phyloP scores from a whole-genome alignment of 2,329 filamentous ascomycete genomes.

The Leptodontidium sp. region DNA sequence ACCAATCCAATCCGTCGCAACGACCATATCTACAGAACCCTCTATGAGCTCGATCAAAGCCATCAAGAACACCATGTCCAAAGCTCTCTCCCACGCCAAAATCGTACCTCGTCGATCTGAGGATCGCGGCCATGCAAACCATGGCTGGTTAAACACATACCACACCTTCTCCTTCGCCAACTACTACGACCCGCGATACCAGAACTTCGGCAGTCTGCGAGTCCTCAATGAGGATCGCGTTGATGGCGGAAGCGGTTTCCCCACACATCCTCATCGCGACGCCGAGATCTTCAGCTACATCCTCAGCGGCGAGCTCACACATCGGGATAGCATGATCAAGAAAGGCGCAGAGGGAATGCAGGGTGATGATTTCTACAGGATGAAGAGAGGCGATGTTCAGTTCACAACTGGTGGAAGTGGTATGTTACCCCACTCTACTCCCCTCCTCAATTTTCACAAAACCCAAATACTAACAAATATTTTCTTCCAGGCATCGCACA shows the following conservation, averaged over 20 bases:
- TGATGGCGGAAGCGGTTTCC: conserved; percentile 76
- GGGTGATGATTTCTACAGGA: conserved; percentile 70
- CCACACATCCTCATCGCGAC: conserved; percentile 84
- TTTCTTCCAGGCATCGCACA: conserved; percentile 70
- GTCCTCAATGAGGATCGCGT: conserved; percentile 93
- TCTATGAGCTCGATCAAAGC: conserved; percentile 45
- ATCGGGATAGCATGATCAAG: conserved; percentile 84
- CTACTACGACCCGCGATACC: conserved; percentile 66
- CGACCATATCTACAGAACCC: conserved; percentile 18
- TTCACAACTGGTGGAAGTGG: conserved; percentile 88
- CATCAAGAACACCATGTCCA: conserved; percentile 62
- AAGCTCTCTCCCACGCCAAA: conserved; percentile 71
- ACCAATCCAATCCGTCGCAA: conserved; percentile 18
- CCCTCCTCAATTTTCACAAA: background rate
- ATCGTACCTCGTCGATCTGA: conserved; percentile 78
- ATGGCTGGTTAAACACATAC: conserved; percentile 88
- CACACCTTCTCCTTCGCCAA: conserved; percentile 86
- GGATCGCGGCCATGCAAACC: conserved; percentile 77
- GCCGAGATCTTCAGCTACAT: conserved; percentile 93
- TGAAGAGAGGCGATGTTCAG: conserved; percentile 84
- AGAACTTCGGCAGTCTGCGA: conserved; percentile 77
- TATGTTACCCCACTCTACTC: conserved; percentile 43
- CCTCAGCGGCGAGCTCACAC: conserved; percentile 84
- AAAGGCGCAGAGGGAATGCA: conserved; percentile 66
- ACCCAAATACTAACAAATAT: conserved; percentile 31